These are phyloP conservation scores for Prinsepia uniflora DNA, from an alignment of 306 rosid genomes.

Conservation along the genomic window DNA sequence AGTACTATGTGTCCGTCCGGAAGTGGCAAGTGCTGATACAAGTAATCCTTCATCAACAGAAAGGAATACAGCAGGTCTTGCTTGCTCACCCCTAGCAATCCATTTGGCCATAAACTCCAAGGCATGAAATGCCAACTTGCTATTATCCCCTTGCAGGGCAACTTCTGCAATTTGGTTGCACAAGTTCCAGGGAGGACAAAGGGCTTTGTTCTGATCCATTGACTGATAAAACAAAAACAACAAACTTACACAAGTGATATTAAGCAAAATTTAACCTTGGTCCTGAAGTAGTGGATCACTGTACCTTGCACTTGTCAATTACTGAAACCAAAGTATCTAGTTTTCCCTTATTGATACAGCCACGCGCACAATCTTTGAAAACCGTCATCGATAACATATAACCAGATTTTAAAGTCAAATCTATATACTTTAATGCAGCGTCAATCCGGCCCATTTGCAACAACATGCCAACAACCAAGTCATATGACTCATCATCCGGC, in stretches of 20 bases:
- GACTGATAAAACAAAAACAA: constrained; percentile 47
- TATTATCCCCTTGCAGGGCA: constrained; percentile 63
- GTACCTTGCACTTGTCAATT: constrained; percentile 83
- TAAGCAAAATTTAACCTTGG: constrained; percentile 8
- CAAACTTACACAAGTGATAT: constrained; percentile 23
- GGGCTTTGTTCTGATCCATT: constrained; percentile 87
- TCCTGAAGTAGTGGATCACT: neutral
- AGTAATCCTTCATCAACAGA: constrained; percentile 82
- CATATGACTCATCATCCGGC: constrained; percentile 85
- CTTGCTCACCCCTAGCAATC: constrained; percentile 77
- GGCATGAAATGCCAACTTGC: constrained; percentile 73
- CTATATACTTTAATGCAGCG: constrained; percentile 66
- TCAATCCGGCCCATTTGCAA: constrained; percentile 47
- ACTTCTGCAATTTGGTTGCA: constrained; percentile 60
- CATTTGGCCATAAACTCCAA: constrained; percentile 83
- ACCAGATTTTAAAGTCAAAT: constrained; percentile 68
- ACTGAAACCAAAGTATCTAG: constrained; percentile 70
- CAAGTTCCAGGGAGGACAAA: constrained; percentile 77
- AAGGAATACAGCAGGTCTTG: constrained; percentile 53
- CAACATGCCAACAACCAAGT: constrained; percentile 70
- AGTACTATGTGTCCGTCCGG: constrained; percentile 65
- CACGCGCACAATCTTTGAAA: constrained; percentile 50
- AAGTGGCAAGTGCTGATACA: constrained; percentile 70
- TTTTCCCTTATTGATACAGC: constrained; percentile 56
- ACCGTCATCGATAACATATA: constrained; percentile 49